Conservation (phyloP, 2,329 filamentous ascomycete genomes). For the Penicillium sp. region DNA sequence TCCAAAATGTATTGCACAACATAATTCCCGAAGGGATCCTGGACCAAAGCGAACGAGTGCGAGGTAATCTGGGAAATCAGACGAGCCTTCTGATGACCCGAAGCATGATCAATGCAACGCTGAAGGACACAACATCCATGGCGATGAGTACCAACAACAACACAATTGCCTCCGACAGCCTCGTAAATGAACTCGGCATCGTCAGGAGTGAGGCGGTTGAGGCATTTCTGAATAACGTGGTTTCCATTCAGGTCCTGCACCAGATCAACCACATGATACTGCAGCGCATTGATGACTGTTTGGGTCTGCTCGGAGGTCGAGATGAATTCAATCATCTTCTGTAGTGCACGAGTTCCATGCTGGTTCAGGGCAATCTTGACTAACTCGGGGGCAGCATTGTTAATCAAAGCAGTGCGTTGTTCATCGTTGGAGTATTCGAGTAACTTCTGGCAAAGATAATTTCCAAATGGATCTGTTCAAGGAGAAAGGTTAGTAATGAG, state of each 20-base stretch:
- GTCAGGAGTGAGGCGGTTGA: slow-evolving; percentile 82
- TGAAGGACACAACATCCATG: slow-evolving; percentile 98
- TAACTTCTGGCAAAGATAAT: slow-evolving; percentile 98
- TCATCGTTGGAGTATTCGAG: slow-evolving; percentile 94
- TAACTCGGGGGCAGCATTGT: slow-evolving; percentile 83
- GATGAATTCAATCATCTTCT: slow-evolving; percentile 99
- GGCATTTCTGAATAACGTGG: slow-evolving; percentile 97
- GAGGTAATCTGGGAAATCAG: slow-evolving; percentile 83
- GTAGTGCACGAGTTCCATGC: slow-evolving; percentile 90
- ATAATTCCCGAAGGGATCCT: slow-evolving; percentile 98
- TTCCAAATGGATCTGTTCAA: slow-evolving; percentile 80
- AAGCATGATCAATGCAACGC: slow-evolving; percentile 95
- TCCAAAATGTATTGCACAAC: slow-evolving; percentile 99
- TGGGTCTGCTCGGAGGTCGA: slow-evolving; percentile 79
- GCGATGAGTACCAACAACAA: slow-evolving; percentile 91
- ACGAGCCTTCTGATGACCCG: slow-evolving; percentile 81
- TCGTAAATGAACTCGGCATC: slow-evolving; percentile 97
- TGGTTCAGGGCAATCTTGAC: slow-evolving; percentile 94
- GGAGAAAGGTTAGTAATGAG: slow-evolving; percentile 21
- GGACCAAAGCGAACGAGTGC: slow-evolving; percentile 83
- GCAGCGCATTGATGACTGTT: slow-evolving; percentile 81
- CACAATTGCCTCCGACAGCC: slow-evolving; percentile 80
- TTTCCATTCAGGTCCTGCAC: slow-evolving; percentile 98
- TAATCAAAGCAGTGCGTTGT: slow-evolving; percentile 87
- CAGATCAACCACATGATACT: slow-evolving; percentile 81